Conservation (phyloP, 805 yeast genomes). For the Candida verbasci region DNA sequence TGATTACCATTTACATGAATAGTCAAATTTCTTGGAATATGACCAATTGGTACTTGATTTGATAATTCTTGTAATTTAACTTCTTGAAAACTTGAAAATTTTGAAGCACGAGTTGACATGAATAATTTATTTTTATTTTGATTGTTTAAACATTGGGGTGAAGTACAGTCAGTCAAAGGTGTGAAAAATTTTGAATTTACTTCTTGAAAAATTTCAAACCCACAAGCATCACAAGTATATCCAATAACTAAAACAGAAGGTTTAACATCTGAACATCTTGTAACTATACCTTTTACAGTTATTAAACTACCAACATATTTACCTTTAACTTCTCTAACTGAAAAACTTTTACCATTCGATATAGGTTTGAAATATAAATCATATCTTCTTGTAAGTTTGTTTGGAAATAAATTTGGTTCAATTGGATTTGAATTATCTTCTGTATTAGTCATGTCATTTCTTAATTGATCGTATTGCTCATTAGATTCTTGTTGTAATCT, state of each 20-base stretch:
- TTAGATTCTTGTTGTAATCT: constrained; percentile 64
- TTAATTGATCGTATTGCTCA: constrained; percentile 50
- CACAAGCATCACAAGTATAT: constrained; percentile 96
- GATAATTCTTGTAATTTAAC: constrained; percentile 92
- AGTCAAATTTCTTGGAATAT: constrained; percentile 84
- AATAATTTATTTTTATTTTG: constrained; percentile 83
- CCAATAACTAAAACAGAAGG: constrained; percentile 90
- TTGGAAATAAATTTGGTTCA: constrained; percentile 62
- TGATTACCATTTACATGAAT: constrained; percentile 90
- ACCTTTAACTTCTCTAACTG: constrained; percentile 90
- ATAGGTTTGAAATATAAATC: constrained; percentile 82
- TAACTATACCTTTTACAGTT: constrained; percentile 90
- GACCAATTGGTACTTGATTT: constrained; percentile 96
- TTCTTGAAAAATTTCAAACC: constrained; percentile 94
- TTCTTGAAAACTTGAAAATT: constrained; percentile 93
- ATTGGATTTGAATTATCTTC: constrained; percentile 12
- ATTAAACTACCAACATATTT: constrained; percentile 77
- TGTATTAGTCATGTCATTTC: constrained; percentile 23
- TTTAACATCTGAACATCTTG: constrained; percentile 93
- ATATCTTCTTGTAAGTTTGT: constrained; percentile 83
- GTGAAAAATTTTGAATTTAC: constrained; percentile 78
- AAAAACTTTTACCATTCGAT: constrained; percentile 47
- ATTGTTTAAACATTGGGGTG: constrained; percentile 72
- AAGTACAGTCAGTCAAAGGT: constrained; percentile 85
- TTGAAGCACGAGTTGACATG: constrained; percentile 93